Percentiles rank a stretch among this genome's conserved stretches.
These are phyloP conservation scores for Lepidium didymum DNA, from an alignment of 345 rosid genomes.

Conservation along the genomic window DNA sequence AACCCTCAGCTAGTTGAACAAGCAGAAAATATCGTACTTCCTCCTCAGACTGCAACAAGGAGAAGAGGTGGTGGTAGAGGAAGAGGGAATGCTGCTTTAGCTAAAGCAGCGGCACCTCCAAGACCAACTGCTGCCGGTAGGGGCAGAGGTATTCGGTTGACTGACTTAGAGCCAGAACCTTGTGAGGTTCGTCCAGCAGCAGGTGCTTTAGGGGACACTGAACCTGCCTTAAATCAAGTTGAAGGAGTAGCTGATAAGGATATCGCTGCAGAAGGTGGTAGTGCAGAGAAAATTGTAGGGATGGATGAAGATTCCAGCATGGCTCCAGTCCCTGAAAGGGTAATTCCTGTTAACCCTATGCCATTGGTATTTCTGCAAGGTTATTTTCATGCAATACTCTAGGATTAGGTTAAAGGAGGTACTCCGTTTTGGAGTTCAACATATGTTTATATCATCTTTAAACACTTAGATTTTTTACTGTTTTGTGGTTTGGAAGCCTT, in stretches of 20 bases:
- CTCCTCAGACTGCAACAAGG: conserved; percentile 71
- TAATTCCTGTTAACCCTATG: conserved; percentile 27
- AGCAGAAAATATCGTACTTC: conserved; percentile 59
- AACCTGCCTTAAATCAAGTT: conserved; percentile 56
- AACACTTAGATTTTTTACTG: neutral
- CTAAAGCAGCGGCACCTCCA: conserved; percentile 51
- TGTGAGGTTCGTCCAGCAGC: conserved; percentile 56
- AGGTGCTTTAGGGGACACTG: conserved; percentile 56
- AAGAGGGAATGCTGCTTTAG: conserved; percentile 90
- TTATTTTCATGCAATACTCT: neutral
- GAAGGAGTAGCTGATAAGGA: conserved; percentile 81
- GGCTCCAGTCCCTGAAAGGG: conserved; percentile 88
- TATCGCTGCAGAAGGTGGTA: conserved; percentile 74
- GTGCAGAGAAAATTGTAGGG: conserved; percentile 62
- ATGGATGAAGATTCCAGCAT: conserved; percentile 77
- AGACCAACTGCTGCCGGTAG: conserved; percentile 81
- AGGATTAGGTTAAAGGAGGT: neutral
- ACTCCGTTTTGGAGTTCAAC: neutral
- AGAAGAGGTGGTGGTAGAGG: conserved; percentile 96
- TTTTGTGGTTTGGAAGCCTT: neutral
- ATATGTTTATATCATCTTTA: neutral
- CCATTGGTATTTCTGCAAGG: neutral
- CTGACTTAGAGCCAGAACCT: conserved; percentile 82
- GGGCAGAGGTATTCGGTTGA: conserved; percentile 82
- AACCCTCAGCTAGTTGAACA: conserved; percentile 58